Evolutionary conservation across 805 yeast genomes (phyloP), one percentile per base, ranked within the genome.

Genomic region (Naumovozyma castellii): DNA sequence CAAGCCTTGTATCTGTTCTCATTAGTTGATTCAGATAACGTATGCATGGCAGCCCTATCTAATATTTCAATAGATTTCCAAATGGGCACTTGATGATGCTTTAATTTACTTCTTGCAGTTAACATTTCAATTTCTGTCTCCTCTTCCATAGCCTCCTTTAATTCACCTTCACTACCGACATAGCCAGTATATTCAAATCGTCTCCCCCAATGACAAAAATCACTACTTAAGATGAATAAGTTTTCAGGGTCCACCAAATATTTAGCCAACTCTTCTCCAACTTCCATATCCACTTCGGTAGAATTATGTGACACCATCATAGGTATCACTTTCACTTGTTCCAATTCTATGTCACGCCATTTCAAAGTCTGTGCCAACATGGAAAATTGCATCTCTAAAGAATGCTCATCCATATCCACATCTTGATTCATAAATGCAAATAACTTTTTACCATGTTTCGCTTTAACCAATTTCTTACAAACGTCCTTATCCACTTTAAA

Each of bases 351-450:
- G 17, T 64, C 49, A 8, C 79, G 67, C 39, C 71, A 62, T 43
- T 74, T 69, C 49, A 73, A 69, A 6, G 84, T 63, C 43, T 75
- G 79, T n/a, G 39, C 48, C 22, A 53, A 37, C 60, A 51, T 57
- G 0, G 97, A 95, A 55, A 81, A 72, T 60, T 92, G 97, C 95
- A 92, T 84, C 54, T 92, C 98, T 52, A 92, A 75, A 38, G 92
- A 80, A 58, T 92, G 98, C 57, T 92, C 98, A 14, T 80, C 82
- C 43, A 78, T 76, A 57, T 92, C 98, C 12, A 69, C 69, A 0
- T 66, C 71, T 2, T 58, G 45, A 19, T 68, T 58, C 94, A 87
- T 82, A 40, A 56, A 60, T 42, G 66, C 64, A 48, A 84, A 78
- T 4, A 69, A 46, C 2, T 61, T 59, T 3, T 67, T 53, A n/a